phyloP scores from a whole-genome alignment of 2,329 filamentous ascomycete species.

The Diplodia intermedia region DNA sequence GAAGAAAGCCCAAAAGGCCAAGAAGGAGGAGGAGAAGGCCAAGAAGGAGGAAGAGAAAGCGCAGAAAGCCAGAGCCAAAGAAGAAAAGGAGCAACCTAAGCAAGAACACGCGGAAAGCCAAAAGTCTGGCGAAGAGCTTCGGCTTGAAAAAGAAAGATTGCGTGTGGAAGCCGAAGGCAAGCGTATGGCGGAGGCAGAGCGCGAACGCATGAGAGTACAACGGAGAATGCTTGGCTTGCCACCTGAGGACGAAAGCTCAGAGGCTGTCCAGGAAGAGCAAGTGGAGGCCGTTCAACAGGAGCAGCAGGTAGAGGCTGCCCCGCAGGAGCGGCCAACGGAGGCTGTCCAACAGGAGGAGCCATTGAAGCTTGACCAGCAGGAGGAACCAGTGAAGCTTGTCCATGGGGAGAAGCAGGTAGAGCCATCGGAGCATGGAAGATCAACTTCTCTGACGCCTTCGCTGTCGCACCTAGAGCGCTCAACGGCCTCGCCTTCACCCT shows the following conservation, averaged over 20 bases:
- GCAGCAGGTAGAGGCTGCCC: background rate
- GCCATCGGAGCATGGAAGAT: background rate
- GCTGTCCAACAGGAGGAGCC: background rate
- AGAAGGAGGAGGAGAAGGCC: slow-evolving; percentile 47
- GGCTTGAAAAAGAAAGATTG: slow-evolving; percentile 41
- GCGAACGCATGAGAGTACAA: slow-evolving; percentile 19
- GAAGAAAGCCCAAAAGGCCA: slow-evolving; percentile 42
- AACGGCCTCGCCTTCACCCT: background rate
- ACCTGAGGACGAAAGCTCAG: slow-evolving; percentile 1
- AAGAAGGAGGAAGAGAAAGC: slow-evolving; percentile 42
- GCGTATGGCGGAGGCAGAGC: slow-evolving; percentile 26
- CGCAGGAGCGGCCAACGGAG: background rate
- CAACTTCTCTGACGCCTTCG: slow-evolving; percentile 5
- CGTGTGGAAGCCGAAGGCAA: slow-evolving; percentile 40
- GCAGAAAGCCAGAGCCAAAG: slow-evolving; percentile 35
- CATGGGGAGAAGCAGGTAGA: background rate
- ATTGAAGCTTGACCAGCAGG: background rate
- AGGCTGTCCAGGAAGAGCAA: background rate
- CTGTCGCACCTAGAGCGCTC: background rate
- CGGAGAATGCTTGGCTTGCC: slow-evolving; percentile 28
- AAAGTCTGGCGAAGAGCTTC: slow-evolving; percentile 34
- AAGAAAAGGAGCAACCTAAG: slow-evolving; percentile 37
- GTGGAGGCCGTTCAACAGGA: background rate
- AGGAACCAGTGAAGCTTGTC: background rate
- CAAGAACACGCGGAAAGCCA: slow-evolving; percentile 34